Conservation (phyloP, 148 eudicot genomes). For the Heliamphora exappendiculata region DNA sequence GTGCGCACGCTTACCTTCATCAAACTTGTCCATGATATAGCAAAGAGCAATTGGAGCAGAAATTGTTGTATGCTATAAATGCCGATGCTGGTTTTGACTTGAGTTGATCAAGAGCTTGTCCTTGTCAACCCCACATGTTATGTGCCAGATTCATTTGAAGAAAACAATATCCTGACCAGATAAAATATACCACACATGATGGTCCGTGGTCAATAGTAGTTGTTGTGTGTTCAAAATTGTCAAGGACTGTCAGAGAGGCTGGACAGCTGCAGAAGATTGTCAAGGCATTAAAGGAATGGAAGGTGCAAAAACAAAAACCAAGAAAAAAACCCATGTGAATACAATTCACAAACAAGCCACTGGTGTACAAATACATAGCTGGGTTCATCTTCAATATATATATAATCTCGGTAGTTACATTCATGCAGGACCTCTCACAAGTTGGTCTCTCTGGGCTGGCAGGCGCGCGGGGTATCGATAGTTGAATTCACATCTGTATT, state of each 20-base stretch:
- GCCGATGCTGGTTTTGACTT: constrained; percentile 96
- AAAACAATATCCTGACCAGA: not conserved
- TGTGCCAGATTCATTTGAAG: not conserved
- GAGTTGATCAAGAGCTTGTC: constrained; percentile 35
- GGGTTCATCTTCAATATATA: constrained; percentile 4
- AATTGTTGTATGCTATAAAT: constrained; percentile 79
- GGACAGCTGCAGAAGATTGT: not conserved
- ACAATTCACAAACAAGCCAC: not conserved
- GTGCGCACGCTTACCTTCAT: not conserved
- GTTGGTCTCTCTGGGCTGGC: not conserved
- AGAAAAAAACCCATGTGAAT: not conserved
- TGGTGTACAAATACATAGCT: constrained; percentile 11
- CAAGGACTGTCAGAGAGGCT: not conserved
- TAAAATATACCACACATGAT: not conserved
- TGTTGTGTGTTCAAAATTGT: not conserved
- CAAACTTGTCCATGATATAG: constrained; percentile 28
- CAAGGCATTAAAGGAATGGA: not conserved
- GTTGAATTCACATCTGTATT: not conserved
- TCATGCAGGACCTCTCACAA: not conserved
- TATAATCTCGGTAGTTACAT: not conserved
- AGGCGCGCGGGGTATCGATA: not conserved
- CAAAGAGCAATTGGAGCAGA: constrained; percentile 86
- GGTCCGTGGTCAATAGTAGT: not conserved
- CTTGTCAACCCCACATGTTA: not conserved
- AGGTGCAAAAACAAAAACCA: not conserved